phyloP scores from a whole-genome alignment of 176 grass and related monocot species.

The Tuctoria greenei region DNA sequence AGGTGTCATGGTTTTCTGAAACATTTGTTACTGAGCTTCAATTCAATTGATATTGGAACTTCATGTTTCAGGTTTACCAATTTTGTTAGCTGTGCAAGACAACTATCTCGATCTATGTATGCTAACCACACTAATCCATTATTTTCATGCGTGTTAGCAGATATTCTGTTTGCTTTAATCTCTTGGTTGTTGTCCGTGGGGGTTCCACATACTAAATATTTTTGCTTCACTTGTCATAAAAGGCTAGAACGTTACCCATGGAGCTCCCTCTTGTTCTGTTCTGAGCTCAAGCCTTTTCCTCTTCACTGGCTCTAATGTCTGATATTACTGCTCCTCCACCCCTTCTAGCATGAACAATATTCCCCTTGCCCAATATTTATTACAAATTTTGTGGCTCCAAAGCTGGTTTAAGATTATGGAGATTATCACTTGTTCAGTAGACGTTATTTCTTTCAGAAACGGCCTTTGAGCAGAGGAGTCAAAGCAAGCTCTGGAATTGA shows the following conservation, averaged over 20 bases:
- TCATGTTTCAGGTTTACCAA: background rate
- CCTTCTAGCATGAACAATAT: background rate
- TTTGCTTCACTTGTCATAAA: background rate
- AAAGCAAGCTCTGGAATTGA: background rate
- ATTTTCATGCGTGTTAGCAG: slow-evolving; percentile 8
- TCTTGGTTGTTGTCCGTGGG: background rate
- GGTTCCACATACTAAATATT: background rate
- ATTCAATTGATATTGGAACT: background rate
- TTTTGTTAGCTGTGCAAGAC: slow-evolving; percentile 12
- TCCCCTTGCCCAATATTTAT: background rate
- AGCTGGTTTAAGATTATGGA: slow-evolving; percentile 3
- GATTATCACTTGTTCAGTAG: slow-evolving; percentile 20
- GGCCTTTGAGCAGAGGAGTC: background rate
- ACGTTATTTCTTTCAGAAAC: background rate
- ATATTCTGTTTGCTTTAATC: slow-evolving; percentile 7
- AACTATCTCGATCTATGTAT: slow-evolving; percentile 8
- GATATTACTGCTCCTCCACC: background rate
- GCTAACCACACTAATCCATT: slow-evolving; percentile 7
- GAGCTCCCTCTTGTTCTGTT: background rate
- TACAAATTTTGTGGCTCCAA: background rate
- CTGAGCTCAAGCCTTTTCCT: background rate
- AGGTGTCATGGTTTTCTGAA: background rate
- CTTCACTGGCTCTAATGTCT: background rate
- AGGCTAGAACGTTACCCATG: background rate
- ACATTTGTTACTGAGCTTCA: slow-evolving; percentile 10